phyloP scores from a whole-genome alignment of 1,284 basidiomycete species.

The Boletus smithii region DNA sequence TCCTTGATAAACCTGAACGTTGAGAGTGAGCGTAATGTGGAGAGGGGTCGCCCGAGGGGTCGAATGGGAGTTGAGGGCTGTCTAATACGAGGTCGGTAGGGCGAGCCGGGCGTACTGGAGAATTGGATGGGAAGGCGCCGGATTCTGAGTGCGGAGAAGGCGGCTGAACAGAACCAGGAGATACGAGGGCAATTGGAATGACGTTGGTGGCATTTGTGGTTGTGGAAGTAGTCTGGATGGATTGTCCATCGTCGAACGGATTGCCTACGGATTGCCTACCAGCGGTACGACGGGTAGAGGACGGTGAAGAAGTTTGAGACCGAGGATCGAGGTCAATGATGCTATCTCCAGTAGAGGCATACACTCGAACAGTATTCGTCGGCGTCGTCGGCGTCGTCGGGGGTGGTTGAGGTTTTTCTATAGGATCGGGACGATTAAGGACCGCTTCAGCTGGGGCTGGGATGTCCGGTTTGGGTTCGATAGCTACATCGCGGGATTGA shows the following conservation, averaged over 20 bases:
- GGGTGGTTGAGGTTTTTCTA: constrained; percentile 50
- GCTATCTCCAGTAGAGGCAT: constrained; percentile 43
- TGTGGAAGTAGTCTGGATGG: constrained; percentile 70
- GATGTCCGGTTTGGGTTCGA: constrained; percentile 53
- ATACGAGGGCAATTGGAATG: constrained; percentile 77
- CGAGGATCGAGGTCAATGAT: constrained; percentile 60
- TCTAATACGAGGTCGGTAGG: constrained; percentile 58
- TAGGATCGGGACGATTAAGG: constrained; percentile 73
- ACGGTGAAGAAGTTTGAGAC: constrained; percentile 37
- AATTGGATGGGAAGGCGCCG: constrained; percentile 32
- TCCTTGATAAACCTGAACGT: constrained; percentile 54
- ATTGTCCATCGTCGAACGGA: constrained; percentile 73
- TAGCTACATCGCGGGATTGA: constrained; percentile 24
- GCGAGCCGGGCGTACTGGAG: constrained; percentile 59
- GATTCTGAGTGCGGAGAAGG: constrained; percentile 29
- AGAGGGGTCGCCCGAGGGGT: constrained; percentile 42
- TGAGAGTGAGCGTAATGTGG: constrained; percentile 49
- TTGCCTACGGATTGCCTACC: constrained; percentile 41
- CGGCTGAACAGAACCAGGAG: constrained; percentile 47
- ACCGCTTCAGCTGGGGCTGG: constrained; percentile 73
- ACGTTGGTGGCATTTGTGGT: constrained; percentile 75
- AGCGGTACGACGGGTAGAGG: constrained; percentile 24
- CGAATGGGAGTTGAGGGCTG: constrained; percentile 57
- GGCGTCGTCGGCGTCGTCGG: constrained; percentile 28
- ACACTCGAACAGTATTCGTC: constrained; percentile 45